Conservation (phyloP, 805 yeast genomes). For the Dipodascopsis uninucleata region DNA sequence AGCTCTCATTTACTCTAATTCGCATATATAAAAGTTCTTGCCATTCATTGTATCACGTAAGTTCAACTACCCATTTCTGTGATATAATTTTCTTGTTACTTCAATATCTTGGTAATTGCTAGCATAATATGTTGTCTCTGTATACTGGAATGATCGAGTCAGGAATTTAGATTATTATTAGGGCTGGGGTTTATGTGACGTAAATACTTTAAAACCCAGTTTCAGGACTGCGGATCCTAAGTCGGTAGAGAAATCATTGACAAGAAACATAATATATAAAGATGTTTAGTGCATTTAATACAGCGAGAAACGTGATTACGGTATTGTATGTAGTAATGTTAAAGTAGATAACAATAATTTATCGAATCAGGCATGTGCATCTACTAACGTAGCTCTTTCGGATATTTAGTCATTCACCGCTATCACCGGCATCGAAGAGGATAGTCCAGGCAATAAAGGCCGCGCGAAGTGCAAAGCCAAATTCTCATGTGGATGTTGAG, state of each 20-base stretch:
- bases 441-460: constrained; percentile 13
- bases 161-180: too few relatives aligned
- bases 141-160: too few relatives aligned
- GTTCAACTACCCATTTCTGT: background rate
- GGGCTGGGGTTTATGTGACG: too few relatives aligned
- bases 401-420: constrained; percentile 23
- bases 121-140: too few relatives aligned
- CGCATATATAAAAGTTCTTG: too few relatives aligned
- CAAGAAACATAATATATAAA: background rate
- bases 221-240: too few relatives aligned
- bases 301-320: constrained; percentile 20
- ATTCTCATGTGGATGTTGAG: constrained; percentile 36
- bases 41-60: background rate
- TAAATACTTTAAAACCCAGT: too few relatives aligned
- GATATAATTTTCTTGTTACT: background rate
- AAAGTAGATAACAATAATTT: background rate
- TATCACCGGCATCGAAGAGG: constrained; percentile 21
- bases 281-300: constrained; percentile 24
- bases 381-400: background rate
- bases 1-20: too few relatives aligned
- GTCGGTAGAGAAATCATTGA: too few relatives aligned
- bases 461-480: constrained; percentile 16
- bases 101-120: too few relatives aligned
- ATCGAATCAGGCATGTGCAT: background rate
- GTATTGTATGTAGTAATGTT: constrained; percentile 14